Conservation (phyloP, 2,329 filamentous ascomycete species). For the Botrytis porri region DNA sequence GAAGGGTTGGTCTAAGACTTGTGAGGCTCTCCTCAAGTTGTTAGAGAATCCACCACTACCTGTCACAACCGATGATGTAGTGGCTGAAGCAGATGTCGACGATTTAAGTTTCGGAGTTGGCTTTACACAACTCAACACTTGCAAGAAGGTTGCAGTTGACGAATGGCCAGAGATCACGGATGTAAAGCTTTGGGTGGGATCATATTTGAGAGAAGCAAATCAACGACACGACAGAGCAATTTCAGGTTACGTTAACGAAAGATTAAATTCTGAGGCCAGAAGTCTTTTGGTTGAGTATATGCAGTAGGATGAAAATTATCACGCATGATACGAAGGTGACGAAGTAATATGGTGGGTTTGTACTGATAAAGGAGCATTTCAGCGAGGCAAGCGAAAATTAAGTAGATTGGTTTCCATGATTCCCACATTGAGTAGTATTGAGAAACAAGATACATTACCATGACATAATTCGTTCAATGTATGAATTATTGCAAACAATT, state of each 20-base stretch:
- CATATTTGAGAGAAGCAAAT: slow-evolving; percentile 69
- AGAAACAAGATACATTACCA: slow-evolving; percentile 9
- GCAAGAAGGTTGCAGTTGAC: slow-evolving; percentile 70
- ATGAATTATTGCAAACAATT: background rate
- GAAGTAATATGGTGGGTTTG: slow-evolving; percentile 14
- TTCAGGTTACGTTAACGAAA: slow-evolving; percentile 66
- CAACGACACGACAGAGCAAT: slow-evolving; percentile 68
- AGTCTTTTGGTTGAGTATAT: slow-evolving; percentile 49
- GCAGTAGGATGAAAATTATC: slow-evolving; percentile 28
- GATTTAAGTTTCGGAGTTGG: slow-evolving; percentile 93
- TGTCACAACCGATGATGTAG: slow-evolving; percentile 68
- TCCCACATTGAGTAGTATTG: slow-evolving; percentile 19
- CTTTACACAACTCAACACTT: slow-evolving; percentile 91
- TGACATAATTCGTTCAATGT: background rate
- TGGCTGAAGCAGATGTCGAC: slow-evolving; percentile 87
- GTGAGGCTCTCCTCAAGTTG: slow-evolving; percentile 82
- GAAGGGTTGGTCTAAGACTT: slow-evolving; percentile 90
- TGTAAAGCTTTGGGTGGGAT: slow-evolving; percentile 72
- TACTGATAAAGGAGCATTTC: slow-evolving; percentile 20
- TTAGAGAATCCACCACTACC: slow-evolving; percentile 78
- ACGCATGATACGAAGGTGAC: slow-evolving; percentile 8
- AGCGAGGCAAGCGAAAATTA: slow-evolving; percentile 17
- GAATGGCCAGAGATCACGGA: slow-evolving; percentile 83
- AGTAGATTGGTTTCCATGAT: slow-evolving; percentile 19
- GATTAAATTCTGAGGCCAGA: slow-evolving; percentile 61